Evolutionary conservation across 202 grass and related monocot species (phyloP).

Genomic region (Bolboschoenoplectus hybrid): DNA sequence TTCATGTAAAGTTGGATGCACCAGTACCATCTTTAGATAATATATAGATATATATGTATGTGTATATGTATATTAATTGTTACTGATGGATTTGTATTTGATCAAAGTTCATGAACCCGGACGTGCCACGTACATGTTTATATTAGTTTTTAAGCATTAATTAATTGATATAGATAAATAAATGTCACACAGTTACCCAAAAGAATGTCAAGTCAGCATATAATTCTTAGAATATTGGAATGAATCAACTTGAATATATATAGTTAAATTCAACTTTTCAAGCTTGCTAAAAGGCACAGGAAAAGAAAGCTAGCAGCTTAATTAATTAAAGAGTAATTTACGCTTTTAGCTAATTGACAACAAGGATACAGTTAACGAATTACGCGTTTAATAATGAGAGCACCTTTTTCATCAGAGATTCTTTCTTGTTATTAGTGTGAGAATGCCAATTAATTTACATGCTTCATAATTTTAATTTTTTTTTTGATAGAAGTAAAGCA

Average conservation of each 20-base stretch:
- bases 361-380: slow-evolving; percentile 26
- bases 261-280: background rate
- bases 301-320: background rate
- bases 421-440: background rate
- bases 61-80: no score
- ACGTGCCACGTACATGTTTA: slow-evolving; percentile 22
- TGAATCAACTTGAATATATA: slow-evolving; percentile 31
- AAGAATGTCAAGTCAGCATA: slow-evolving; percentile 34
- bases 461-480: background rate
- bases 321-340: background rate
- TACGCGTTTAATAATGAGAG: slow-evolving; percentile 4
- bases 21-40: background rate
- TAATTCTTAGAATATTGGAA: slow-evolving; percentile 8
- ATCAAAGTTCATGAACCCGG: slow-evolving; percentile 34
- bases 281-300: background rate
- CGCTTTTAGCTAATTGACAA: slow-evolving; percentile 13
- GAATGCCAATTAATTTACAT: no score
- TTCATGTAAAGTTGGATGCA: background rate
- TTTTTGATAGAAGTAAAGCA: background rate
- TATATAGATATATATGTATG: background rate
- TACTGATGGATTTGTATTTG: slow-evolving; percentile 18
- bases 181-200: background rate
- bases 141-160: slow-evolving; percentile 7
- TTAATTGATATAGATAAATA: background rate
- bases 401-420: background rate